Conservation (phyloP, 768 basidiomycete genomes). For the Coprinopsis strossmayeri region DNA sequence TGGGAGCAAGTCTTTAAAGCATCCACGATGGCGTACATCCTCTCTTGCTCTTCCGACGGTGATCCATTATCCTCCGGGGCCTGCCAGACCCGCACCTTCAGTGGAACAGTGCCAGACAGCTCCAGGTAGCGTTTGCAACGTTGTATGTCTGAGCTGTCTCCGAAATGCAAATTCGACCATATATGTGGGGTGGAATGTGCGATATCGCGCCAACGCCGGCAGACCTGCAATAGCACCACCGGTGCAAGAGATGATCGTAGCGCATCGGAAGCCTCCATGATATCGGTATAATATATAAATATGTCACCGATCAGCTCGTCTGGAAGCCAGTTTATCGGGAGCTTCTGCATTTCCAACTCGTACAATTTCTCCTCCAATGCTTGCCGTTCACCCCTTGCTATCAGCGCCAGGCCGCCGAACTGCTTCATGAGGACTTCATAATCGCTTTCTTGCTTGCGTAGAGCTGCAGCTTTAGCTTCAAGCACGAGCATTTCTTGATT, state of each 20-base stretch:
- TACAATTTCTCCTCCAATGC: conserved; percentile 22
- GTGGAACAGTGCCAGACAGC: not conserved
- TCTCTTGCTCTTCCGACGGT: conserved; percentile 12
- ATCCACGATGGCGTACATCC: conserved; percentile 19
- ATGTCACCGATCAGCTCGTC: conserved; percentile 39
- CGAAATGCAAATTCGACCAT: conserved; percentile 13
- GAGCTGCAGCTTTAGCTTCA: conserved; percentile 26
- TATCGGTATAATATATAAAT: conserved; percentile 25
- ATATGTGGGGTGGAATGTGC: conserved; percentile 1
- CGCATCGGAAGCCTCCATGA: conserved; percentile 16
- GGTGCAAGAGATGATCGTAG: conserved; percentile 18
- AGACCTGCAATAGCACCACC: conserved; percentile 30
- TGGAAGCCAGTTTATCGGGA: conserved; percentile 47
- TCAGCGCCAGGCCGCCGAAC: conserved; percentile 30
- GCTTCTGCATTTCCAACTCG: conserved; percentile 31
- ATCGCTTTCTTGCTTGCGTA: conserved; percentile 32
- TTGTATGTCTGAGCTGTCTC: not conserved
- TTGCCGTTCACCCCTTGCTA: conserved; percentile 26
- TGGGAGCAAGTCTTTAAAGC: conserved; percentile 16
- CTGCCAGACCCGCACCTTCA: not conserved
- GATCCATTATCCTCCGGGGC: conserved; percentile 16
- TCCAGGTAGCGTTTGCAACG: not conserved
- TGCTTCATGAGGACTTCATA: conserved; percentile 34
- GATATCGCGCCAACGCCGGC: conserved; percentile 3
- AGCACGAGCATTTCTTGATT: not conserved